Evolutionary conservation across 768 basidiomycete species (phyloP), one percentile per base, ranked within the genome.

Genomic region (Solioccasus polychromus): DNA sequence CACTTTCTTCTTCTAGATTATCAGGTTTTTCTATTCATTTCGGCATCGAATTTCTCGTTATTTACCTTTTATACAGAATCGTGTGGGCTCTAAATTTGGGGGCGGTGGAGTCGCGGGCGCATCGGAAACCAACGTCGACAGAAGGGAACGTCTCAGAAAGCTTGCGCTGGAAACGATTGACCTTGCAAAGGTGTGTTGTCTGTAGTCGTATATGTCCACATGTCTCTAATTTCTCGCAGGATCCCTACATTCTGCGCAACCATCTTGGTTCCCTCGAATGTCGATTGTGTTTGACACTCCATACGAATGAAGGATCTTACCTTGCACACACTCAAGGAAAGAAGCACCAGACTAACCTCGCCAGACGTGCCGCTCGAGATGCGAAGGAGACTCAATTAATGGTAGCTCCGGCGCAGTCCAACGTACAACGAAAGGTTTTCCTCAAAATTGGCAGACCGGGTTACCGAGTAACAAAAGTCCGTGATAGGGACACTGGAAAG

Each of bases 241-340:
- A 98, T 70, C 95, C 95, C 8, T 98, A 97, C 67, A 97, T 99
- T 63, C 82, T 99, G 29, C 91, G 95, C 68, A 99, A 97, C 66
- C 96, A 99, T 68, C 79, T 99, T 47, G 96, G 96, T 32, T 97
- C 94, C 8, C 81, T 98, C 32, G 95, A 98, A 80, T 99, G 96
- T 73, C 90, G 94, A 59, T 79, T 99, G 23, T 98, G 96, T 67
- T 72, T 99, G 37, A 99, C 96, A 0, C 79, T 99, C 10, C 96
- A 99, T 70, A 97, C 95, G n/a, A 98, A 98, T 59, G 96, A 99
- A 70, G 96, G 96, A 17, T 96, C 94, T 12, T 97, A 98, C 66
- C 86, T 99, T 38, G 96, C 96, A 0, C 96, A 99, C 59, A 99
- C 96, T 0, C 96, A 98, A 72, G 96, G 96, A 18, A 99, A 98